Evolutionary conservation across 2,329 filamentous ascomycete genomes (phyloP).

Genomic region (Neonectria sp.): DNA sequence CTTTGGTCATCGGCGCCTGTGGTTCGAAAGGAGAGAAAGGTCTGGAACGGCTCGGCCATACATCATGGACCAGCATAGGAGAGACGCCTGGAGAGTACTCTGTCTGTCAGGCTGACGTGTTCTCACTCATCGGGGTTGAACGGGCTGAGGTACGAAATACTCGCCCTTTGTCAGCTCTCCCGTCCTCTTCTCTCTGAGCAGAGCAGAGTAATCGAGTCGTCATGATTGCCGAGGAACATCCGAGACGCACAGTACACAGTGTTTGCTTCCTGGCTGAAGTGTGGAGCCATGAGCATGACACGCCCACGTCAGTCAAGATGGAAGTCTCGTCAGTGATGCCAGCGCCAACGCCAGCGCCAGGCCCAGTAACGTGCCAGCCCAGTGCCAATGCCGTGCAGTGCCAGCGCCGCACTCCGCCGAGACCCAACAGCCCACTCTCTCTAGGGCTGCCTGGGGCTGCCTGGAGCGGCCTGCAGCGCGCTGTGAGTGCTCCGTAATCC

Average conservation of each 20-base stretch:
- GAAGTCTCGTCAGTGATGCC: conserved; percentile 13
- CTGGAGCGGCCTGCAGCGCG: too few species aligned
- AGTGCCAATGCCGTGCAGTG: not conserved
- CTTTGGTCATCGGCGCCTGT: not conserved
- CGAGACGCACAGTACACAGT: conserved; percentile 1
- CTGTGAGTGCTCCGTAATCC: not conserved
- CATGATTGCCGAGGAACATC: conserved; percentile 5
- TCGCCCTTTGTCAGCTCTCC: not conserved
- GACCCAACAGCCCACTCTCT: not conserved
- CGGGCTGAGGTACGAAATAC: not conserved
- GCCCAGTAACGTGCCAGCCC: not conserved
- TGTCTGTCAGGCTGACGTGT: not conserved
- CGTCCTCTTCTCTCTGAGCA: conserved; percentile 5
- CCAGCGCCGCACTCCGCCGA: conserved; percentile 3
- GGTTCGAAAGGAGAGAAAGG: not conserved
- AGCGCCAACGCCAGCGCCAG: conserved; percentile 10
- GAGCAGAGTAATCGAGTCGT: not conserved
- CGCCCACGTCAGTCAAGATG: conserved; percentile 10
- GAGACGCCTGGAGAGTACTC: not conserved
- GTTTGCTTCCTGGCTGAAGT: not conserved
- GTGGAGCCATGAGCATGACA: conserved; percentile 6
- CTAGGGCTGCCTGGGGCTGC: not conserved
- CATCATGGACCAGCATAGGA: not conserved
- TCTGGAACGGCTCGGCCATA: not conserved
- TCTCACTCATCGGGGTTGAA: not conserved